Evolutionary conservation across 345 rosid species (phyloP), one percentile per base, ranked within the genome.

Genomic region (Salix udensis): DNA sequence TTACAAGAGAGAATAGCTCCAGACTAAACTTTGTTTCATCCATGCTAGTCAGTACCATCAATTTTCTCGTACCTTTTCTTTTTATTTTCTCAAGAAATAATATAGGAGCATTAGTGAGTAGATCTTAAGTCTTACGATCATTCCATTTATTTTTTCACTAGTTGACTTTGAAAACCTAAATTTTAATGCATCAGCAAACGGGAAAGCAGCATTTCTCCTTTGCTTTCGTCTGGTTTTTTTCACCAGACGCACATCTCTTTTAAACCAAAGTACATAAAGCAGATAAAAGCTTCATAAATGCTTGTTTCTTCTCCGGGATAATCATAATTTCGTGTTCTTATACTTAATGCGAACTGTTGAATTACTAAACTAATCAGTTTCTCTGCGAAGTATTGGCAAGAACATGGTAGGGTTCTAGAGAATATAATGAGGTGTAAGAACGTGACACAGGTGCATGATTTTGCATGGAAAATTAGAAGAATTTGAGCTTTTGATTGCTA

Each of bases 391-490:
- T 11, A n/a, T 8, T 23, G 3, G 23, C 2, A 52, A 52, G 60
- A 19, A 7, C 60, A 52, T 7, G 7, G n/a, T 50, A 6, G n/a
- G n/a, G 2, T 15, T 16, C 55, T 18, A 6, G 55, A 52, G 60
- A 52, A 52, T 52, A 52, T 52, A 52, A 52, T 19, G n/a, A 53
- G 50, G 64, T 7, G 67, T 69, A 58, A 21, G 52, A 67, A 75
- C 85, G 84, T 82, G 31, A 48, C 68, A 50, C 55, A 60, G 80
- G 71, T 81, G 85, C 86, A 86, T 86, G 86, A 60, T 58, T 81
- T 71, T 84, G 87, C 87, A 80, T 87, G 85, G 72, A 67, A 79
- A 82, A 79, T 36, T 70, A 37, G 21, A 10, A 4, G 12, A n/a
- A 58, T 58, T 58, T 8, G 64, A 14, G 28, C 12, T 58, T 58